Percentiles rank a stretch among this genome's conserved stretches.
Conservation (phyloP, 768 basidiomycete genomes). For the Strobilomyces dryophilus region DNA sequence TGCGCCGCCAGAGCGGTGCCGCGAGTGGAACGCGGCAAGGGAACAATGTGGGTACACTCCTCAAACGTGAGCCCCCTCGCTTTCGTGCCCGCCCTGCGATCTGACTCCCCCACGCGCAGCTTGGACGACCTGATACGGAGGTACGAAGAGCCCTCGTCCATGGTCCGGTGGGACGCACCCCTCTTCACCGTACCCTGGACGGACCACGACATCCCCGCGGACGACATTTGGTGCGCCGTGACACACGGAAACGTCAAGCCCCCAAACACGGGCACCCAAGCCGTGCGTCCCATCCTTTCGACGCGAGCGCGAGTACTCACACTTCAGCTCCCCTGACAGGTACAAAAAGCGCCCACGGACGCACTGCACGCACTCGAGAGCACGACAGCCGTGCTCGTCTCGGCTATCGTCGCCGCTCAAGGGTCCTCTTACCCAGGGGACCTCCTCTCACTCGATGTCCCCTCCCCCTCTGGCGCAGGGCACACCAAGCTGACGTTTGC, state of each 20-base stretch:
- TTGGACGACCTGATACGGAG: conserved; percentile 57
- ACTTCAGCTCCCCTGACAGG: conserved; percentile 37
- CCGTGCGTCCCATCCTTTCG: conserved; percentile 39
- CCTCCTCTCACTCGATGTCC: conserved; percentile 22
- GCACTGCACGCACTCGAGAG: conserved; percentile 84
- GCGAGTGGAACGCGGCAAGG: conserved; percentile 65
- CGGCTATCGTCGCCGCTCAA: conserved; percentile 66
- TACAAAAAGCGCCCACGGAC: conserved; percentile 79
- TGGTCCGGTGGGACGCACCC: conserved; percentile 99
- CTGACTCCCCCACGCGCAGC: neutral
- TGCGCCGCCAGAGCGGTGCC: conserved; percentile 70
- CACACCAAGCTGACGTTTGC: conserved; percentile 38
- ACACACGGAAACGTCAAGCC: conserved; percentile 79
- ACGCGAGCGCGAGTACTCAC: neutral
- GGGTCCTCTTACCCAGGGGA: conserved; percentile 48
- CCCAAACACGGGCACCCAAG: conserved; percentile 79
- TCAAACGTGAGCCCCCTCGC: conserved; percentile 55
- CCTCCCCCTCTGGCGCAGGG: conserved; percentile 37
- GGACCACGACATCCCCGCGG: conserved; percentile 59
- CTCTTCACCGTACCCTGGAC: conserved; percentile 81
- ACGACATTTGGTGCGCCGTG: conserved; percentile 77
- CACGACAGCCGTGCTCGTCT: conserved; percentile 65
- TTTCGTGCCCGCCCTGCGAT: neutral
- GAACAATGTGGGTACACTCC: conserved; percentile 51
- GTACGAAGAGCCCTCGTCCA: conserved; percentile 95